phyloP scores from a whole-genome alignment of 805 yeast species.

The Saturnispora hagleri region DNA sequence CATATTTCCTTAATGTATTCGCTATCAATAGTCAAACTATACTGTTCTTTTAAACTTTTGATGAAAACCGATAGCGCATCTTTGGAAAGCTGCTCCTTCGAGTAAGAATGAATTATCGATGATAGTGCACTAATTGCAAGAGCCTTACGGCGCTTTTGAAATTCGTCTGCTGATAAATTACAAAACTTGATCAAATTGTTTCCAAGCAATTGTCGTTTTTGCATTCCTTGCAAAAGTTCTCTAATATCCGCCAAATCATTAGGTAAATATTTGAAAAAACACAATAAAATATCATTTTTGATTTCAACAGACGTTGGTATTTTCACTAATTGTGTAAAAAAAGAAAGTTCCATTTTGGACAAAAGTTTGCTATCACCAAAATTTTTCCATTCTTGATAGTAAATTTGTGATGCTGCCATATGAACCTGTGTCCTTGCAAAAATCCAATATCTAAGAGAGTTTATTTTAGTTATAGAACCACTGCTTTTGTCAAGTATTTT shows the following conservation, averaged over 20 bases:
- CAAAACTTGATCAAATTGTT: neutral
- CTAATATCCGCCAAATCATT: neutral
- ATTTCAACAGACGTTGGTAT: constrained; percentile 2
- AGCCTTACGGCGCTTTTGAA: neutral
- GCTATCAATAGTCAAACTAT: constrained; percentile 3
- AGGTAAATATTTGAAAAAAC: constrained; percentile 10
- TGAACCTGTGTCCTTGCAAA: constrained; percentile 1
- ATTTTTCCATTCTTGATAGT: constrained; percentile 25
- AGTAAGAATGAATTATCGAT: neutral
- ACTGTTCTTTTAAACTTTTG: constrained; percentile 1
- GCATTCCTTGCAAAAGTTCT: neutral
- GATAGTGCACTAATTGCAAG: constrained; percentile 7
- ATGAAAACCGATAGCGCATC: neutral
- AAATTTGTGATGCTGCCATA: constrained; percentile 12
- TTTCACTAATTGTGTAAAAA: constrained; percentile 11
- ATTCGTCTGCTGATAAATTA: neutral
- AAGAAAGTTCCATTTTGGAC: constrained; percentile 16
- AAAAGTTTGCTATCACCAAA: constrained; percentile 18
- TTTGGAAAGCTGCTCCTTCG: neutral
- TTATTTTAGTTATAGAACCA: neutral
- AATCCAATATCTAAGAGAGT: constrained; percentile 8
- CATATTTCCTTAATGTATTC: constrained; percentile 16
- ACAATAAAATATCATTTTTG: neutral
- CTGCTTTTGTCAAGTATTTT: constrained; percentile 1
- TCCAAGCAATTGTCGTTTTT: constrained; percentile 7